Evolutionary conservation across 2,329 filamentous ascomycete species (phyloP).

Genomic region (Sporothrix sp.): DNA sequence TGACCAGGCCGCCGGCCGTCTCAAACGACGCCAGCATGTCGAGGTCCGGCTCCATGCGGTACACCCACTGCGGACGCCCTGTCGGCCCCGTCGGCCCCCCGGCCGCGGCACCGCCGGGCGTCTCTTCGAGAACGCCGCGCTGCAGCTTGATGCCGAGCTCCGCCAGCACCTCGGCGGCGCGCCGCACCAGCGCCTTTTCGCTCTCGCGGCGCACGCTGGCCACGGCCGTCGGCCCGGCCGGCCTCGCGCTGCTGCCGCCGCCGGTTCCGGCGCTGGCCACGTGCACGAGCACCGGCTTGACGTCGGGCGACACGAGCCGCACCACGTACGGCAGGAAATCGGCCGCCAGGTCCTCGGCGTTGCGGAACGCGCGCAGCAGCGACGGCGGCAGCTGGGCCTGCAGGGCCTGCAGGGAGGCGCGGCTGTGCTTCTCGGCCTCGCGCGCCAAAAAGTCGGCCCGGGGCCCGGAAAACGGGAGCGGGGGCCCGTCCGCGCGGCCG

Average conservation of each 20-base stretch:
- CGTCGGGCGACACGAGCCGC: slow-evolving; percentile 74
- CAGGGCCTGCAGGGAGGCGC: slow-evolving; percentile 60
- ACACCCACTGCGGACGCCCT: slow-evolving; percentile 61
- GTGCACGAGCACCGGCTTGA: slow-evolving; percentile 76
- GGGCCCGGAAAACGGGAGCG: slow-evolving; percentile 68
- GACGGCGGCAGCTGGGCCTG: slow-evolving; percentile 63
- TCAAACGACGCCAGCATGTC: slow-evolving; percentile 70
- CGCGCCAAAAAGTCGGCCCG: slow-evolving; percentile 71
- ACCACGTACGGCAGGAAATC: slow-evolving; percentile 80
- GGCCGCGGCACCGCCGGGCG: neutral
- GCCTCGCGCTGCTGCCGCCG: neutral
- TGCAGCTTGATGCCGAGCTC: slow-evolving; percentile 75
- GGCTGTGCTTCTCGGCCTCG: slow-evolving; percentile 73
- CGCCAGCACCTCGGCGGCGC: slow-evolving; percentile 73
- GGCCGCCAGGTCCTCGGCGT: slow-evolving; percentile 62
- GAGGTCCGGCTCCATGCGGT: slow-evolving; percentile 87
- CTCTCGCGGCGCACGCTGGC: slow-evolving; percentile 82
- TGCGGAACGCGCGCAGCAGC: slow-evolving; percentile 68
- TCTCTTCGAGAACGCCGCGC: slow-evolving; percentile 62
- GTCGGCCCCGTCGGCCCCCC: slow-evolving; percentile 30
- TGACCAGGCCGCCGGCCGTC: slow-evolving; percentile 46
- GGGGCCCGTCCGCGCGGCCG: slow-evolving; percentile 33
- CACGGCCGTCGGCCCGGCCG: slow-evolving; percentile 44
- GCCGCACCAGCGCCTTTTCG: slow-evolving; percentile 70
- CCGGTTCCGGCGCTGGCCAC: slow-evolving; percentile 45